Evolutionary conservation across 192 early-diverging fungal genomes (phyloP), one percentile per base, ranked within the genome.

Genomic region (Coemansia umbellata): DNA sequence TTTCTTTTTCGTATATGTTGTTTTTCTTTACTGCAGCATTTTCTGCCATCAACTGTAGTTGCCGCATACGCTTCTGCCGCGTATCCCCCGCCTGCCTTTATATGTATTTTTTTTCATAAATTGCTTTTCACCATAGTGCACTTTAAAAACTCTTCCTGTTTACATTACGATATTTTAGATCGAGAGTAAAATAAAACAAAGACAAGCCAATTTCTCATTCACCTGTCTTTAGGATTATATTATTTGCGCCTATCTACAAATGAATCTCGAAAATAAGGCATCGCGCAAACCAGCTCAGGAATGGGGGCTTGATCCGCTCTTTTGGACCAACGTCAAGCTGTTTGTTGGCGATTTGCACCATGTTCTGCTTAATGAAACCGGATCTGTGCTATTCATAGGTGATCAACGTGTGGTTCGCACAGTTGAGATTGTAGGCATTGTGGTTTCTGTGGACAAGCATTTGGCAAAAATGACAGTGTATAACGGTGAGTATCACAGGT

Each of bases 231-330:
- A n/a, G n/a, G n/a, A n/a, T n/a, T n/a, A n/a, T n/a, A 53, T 18
- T 40, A 19, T 6, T 41, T 13, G 39, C 51, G n/a, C n/a, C n/a
- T n/a, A n/a, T n/a, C n/a, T n/a, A n/a, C 9, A 7, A 22, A 70
- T 70, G 60, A 55, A 55, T 37, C 41, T 74, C 17, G 32, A 54
- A 17, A 74, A 58, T 24, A 57, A 7, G 10, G 36, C 70, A 18
- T 62, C 45, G 36, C 22, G 31, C 15, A 14, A 51, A 23, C 44
- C 54, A 10, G 31, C 35, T 23, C 23, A 41, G 15, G 56, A 60
- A 17, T 75, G 66, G 66, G 72, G 72, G 15, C 60, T 75, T 37
- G 72, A 75, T 32, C 66, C 72, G 44, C 15, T 75, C 49, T 75
- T 75, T 41, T 75, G 72, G 72, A 55, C 58, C 4, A 22, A 57